These are phyloP conservation scores for Barnettozyma sucrosica DNA, from an alignment of 805 yeast genomes.

Conservation along the genomic window DNA sequence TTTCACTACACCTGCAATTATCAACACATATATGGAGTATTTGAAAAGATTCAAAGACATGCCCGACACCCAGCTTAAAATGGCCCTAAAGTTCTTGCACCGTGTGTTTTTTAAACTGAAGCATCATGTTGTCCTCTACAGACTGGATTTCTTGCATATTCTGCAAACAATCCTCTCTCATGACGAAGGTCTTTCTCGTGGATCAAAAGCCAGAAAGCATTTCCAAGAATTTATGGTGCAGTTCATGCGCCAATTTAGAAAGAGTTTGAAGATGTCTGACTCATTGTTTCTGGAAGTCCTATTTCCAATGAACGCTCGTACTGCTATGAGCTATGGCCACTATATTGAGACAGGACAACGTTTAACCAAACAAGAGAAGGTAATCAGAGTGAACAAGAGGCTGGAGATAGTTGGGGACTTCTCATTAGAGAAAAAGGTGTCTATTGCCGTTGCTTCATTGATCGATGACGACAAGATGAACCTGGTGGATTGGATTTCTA, in stretches of 20 bases:
- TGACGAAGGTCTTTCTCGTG: slow-evolving; percentile 41
- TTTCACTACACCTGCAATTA: slow-evolving; percentile 52
- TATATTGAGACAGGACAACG: slow-evolving; percentile 59
- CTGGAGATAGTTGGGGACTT: slow-evolving; percentile 14
- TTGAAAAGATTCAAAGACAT: slow-evolving; percentile 60
- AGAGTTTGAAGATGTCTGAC: slow-evolving; percentile 44
- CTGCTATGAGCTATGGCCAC: slow-evolving; percentile 37
- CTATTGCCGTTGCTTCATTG: slow-evolving; percentile 45
- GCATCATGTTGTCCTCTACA: slow-evolving; percentile 48
- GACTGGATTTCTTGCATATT: slow-evolving; percentile 68
- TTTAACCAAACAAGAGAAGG: slow-evolving; percentile 3
- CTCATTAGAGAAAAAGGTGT: slow-evolving; percentile 42
- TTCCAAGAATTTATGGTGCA: slow-evolving; percentile 60
- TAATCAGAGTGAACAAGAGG: background rate
- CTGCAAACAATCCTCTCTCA: slow-evolving; percentile 46
- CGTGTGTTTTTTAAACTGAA: slow-evolving; percentile 61
- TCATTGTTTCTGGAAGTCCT: slow-evolving; percentile 56
- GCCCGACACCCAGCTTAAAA: slow-evolving; percentile 50
- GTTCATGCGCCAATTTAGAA: slow-evolving; percentile 54
- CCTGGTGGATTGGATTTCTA: slow-evolving; percentile 39
- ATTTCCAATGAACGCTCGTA: slow-evolving; percentile 37
- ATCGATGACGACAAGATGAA: slow-evolving; percentile 38
- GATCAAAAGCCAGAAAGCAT: slow-evolving; percentile 46
- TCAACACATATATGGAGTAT: slow-evolving; percentile 60
- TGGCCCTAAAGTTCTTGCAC: slow-evolving; percentile 65